Conservation (phyloP, 2,329 filamentous ascomycete genomes). For the Venturia aucupariae region DNA sequence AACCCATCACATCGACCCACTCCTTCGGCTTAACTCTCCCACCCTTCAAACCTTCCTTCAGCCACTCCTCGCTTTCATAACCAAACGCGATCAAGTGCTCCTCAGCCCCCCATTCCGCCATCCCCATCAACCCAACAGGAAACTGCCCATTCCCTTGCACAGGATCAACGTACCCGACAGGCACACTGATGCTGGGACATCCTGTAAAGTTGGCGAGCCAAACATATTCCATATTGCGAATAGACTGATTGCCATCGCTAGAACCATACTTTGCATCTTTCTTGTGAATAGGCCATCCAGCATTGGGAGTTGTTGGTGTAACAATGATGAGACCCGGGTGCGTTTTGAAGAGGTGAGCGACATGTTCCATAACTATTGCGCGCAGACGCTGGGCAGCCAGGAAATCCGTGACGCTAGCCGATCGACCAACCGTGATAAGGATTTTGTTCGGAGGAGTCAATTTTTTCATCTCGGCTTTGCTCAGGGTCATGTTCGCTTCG, state of each 20-base stretch:
- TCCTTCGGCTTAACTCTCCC: constrained; percentile 28
- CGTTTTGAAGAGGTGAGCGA: constrained; percentile 58
- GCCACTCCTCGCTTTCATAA: constrained; percentile 40
- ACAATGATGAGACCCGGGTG: constrained; percentile 70
- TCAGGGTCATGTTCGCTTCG: constrained; percentile 46
- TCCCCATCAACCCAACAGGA: constrained; percentile 45
- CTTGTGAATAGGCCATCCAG: constrained; percentile 61
- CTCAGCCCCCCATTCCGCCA: constrained; percentile 47
- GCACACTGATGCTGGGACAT: constrained; percentile 63
- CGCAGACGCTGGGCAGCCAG: constrained; percentile 66
- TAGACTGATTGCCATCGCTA: constrained; percentile 60
- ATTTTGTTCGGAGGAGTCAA: constrained; percentile 62
- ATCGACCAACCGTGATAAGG: constrained; percentile 54
- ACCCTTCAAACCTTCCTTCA: constrained; percentile 30
- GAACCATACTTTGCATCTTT: constrained; percentile 54
- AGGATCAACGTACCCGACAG: constrained; percentile 61
- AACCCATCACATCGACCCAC: constrained; percentile 33
- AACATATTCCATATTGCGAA: constrained; percentile 77
- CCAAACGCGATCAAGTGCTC: constrained; percentile 44
- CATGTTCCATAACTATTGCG: constrained; percentile 67
- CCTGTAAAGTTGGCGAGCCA: constrained; percentile 80
- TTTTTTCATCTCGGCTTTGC: constrained; percentile 37
- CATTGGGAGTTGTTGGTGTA: constrained; percentile 65
- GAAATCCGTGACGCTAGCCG: constrained; percentile 60
- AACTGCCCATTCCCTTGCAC: constrained; percentile 47